Percentiles rank a stretch among this genome's conserved stretches.
phyloP scores from a whole-genome alignment of 2,329 filamentous ascomycete species.

The Fusarium heterosporum region DNA sequence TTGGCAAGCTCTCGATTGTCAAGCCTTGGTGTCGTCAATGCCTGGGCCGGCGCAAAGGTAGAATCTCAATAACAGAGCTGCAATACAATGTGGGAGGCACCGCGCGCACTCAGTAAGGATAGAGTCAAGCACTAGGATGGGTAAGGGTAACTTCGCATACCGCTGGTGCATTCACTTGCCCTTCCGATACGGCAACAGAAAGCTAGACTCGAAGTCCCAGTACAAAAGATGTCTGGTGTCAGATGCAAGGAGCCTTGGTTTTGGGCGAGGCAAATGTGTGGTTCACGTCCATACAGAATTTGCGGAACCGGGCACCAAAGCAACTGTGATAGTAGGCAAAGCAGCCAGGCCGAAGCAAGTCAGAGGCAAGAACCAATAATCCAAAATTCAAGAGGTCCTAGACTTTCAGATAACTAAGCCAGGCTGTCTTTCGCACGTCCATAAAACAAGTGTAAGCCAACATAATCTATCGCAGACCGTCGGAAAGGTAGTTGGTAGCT shows the following conservation, averaged over 20 bases:
- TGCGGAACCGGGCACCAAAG: slow-evolving; percentile 12
- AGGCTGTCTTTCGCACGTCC: slow-evolving; percentile 29
- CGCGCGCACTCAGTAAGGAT: slow-evolving; percentile 30
- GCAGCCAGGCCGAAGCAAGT: slow-evolving; percentile 10
- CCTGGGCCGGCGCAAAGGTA: slow-evolving; percentile 30
- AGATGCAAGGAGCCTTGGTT: slow-evolving; percentile 10
- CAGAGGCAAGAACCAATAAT: slow-evolving; percentile 13
- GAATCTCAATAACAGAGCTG: slow-evolving; percentile 18
- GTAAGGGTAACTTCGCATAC: slow-evolving; percentile 32
- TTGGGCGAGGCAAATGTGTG: slow-evolving; percentile 25
- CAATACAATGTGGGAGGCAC: slow-evolving; percentile 36
- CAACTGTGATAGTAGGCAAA: slow-evolving; percentile 14
- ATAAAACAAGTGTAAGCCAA: slow-evolving; percentile 30
- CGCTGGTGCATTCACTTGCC: slow-evolving; percentile 26
- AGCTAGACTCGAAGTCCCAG: slow-evolving; percentile 24
- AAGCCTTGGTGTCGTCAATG: slow-evolving; percentile 25
- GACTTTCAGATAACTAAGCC: slow-evolving; percentile 18
- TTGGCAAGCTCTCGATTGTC: slow-evolving; percentile 20
- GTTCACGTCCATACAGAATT: slow-evolving; percentile 18
- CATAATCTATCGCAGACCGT: slow-evolving; percentile 32
- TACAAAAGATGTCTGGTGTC: slow-evolving; percentile 11
- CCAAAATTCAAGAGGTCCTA: slow-evolving; percentile 18
- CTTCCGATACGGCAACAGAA: slow-evolving; percentile 29
- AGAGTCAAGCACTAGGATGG: slow-evolving; percentile 29
- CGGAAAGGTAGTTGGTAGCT: slow-evolving; percentile 10